Conservation (phyloP, 129 eudicot genomes). For the Cynara cardunculus region DNA sequence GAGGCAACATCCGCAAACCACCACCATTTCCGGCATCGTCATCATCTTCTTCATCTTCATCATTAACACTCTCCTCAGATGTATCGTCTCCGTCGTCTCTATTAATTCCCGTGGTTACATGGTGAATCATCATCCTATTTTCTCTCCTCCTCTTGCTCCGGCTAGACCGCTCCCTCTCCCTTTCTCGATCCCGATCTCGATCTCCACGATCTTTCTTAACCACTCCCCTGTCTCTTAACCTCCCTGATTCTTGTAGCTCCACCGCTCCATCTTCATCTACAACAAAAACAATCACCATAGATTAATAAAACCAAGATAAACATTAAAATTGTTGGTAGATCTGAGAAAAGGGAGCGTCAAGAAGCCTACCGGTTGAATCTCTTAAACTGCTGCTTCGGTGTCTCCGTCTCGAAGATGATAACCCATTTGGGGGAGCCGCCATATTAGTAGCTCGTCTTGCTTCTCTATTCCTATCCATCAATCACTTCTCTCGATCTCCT, state of each 20-base stretch:
- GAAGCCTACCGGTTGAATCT: constrained; percentile 66
- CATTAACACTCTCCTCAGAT: constrained; percentile 77
- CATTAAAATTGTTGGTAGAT: constrained; percentile 29
- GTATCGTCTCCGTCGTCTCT: constrained; percentile 63
- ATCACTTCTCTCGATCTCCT: constrained; percentile 11
- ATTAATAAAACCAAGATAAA: background rate
- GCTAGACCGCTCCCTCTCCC: constrained; percentile 60
- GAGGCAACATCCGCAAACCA: constrained; percentile 41
- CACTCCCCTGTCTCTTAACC: constrained; percentile 64
- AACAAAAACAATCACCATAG: constrained; percentile 14
- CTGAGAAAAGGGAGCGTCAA: constrained; percentile 8
- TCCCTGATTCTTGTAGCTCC: constrained; percentile 56
- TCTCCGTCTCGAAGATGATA: constrained; percentile 55
- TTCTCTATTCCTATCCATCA: constrained; percentile 83
- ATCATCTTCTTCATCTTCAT: constrained; percentile 72
- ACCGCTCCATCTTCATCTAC: constrained; percentile 69
- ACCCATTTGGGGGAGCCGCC: constrained; percentile 50
- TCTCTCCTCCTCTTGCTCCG: constrained; percentile 64
- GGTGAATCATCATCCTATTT: constrained; percentile 40
- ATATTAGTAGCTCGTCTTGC: constrained; percentile 51
- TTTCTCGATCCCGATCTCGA: constrained; percentile 50
- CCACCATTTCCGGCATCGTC: constrained; percentile 43
- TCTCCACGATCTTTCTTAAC: constrained; percentile 65
- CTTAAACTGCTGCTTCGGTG: constrained; percentile 58
- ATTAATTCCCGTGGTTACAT: constrained; percentile 25